Conservation (phyloP, 2,329 filamentous ascomycete species). For the Penicillium sp. region DNA sequence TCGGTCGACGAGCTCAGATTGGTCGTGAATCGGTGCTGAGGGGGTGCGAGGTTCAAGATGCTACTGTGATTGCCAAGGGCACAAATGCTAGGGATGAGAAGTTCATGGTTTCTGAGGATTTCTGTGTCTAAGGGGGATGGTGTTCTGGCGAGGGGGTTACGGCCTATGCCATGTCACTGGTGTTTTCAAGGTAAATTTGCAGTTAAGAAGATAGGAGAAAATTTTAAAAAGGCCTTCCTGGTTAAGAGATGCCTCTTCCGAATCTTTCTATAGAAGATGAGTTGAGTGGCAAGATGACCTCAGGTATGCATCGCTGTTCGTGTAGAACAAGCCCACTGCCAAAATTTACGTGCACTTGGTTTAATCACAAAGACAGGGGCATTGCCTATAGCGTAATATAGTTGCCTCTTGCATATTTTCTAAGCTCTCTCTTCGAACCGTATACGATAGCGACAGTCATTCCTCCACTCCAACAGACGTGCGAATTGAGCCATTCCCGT, state of each 20-base stretch:
- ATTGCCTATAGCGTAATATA: neutral
- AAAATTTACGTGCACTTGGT: no score
- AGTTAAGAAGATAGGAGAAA: no score
- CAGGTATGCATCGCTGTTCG: no score
- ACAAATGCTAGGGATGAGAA: neutral
- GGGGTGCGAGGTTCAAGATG: neutral
- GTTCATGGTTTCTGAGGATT: neutral
- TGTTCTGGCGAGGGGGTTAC: neutral
- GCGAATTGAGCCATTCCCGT: neutral
- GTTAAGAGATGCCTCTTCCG: no score
- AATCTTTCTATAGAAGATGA: no score
- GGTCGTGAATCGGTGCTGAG: neutral
- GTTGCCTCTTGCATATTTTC: neutral
- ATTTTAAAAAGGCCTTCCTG: no score
- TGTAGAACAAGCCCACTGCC: no score
- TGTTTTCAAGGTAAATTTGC: no score
- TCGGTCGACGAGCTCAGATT: neutral
- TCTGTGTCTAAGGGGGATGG: neutral
- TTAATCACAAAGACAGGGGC: neutral
- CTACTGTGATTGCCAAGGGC: neutral
- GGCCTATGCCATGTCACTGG: neutral
- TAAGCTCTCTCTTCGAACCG: neutral
- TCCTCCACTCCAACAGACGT: neutral
- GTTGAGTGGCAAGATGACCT: no score
- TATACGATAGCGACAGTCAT: conserved; percentile 40